A percentile compares a stretch with the other conserved stretches of the same genome.
phyloP scores from a whole-genome alignment of 2,329 filamentous ascomycete genomes.

The Calonectria pseudoreteaudii region DNA sequence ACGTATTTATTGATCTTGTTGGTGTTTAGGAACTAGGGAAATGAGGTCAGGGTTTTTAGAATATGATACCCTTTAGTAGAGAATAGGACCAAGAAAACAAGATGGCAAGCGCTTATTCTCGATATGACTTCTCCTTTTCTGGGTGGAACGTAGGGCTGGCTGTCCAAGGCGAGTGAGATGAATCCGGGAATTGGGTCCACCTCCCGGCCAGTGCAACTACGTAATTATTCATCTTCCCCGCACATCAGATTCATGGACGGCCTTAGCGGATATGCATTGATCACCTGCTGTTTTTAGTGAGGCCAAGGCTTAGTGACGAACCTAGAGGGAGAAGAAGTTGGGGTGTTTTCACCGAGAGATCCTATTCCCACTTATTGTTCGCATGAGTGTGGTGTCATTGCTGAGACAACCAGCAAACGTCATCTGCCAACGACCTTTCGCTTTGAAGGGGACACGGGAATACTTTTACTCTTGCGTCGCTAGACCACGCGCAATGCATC shows the following conservation, averaged over 20 bases:
- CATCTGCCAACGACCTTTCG: not conserved
- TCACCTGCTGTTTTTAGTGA: conserved; percentile 5
- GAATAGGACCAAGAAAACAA: conserved; percentile 21
- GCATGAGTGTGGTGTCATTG: not conserved
- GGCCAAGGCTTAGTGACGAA: conserved; percentile 8
- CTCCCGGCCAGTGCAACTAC: not conserved
- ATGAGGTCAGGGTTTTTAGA: conserved; percentile 38
- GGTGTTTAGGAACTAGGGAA: conserved; percentile 22
- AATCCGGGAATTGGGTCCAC: conserved; percentile 7
- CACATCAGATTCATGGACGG: conserved; percentile 14
- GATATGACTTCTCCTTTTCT: not conserved
- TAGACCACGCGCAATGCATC: conserved; percentile 48
- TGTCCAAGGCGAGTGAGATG: not conserved
- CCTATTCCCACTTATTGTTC: not conserved
- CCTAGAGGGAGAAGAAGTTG: not conserved
- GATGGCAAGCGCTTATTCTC: conserved; percentile 2
- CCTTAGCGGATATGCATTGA: conserved; percentile 12
- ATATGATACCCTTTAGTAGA: conserved; percentile 44
- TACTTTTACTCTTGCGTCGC: not conserved
- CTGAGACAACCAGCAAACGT: not conserved
- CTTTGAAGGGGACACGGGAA: not conserved
- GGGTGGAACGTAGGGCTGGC: not conserved
- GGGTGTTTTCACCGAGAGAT: not conserved
- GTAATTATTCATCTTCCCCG: conserved; percentile 27
- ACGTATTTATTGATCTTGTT: conserved; percentile 16